Evolutionary conservation across 148 eudicot genomes (phyloP), one percentile per base, ranked within the genome.

Genomic region (Arbutus unedo): DNA sequence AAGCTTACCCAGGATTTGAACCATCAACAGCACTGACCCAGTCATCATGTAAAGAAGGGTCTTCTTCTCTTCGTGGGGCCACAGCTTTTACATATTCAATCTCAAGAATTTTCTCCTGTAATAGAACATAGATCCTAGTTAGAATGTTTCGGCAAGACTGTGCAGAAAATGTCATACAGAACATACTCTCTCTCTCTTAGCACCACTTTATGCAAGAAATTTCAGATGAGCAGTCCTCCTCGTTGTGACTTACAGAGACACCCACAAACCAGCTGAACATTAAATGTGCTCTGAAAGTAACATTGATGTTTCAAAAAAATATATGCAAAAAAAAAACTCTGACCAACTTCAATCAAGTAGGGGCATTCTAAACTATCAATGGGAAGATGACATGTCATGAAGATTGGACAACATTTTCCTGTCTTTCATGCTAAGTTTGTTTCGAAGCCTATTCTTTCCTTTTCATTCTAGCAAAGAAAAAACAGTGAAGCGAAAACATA

Each of bases 11-110:
- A 75, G 94, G 85, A 87, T 88, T 85, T 74, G 99, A 94, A 60
- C 95, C 93, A 85, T 96, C 98, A 74, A 96, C 89, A 68, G 97
- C 91, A 88, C 98, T 94, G 81, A 96, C 98, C 99, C 99, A 96
- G 59, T 96, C 99, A 90, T 92, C 97, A 79, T 96, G 99, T 16
- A 90, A 78, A 75, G 93, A 93, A 49, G 98, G 97, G 16, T 91
- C 93, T 72, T 93, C 95, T 87, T 96, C 92, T 85, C 86, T 94
- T 59, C 93, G 92, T 8, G 99, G 99, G 49, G 86, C 91, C 82
- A 93, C 91, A 51, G 98, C 98, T 86, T 89, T 93, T 81, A 92
- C 88, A 87, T 96, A 96, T 83, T 96, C 99, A 72, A 96, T 96
- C 81, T 96, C 99, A 84, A 96, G 81, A 62, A 88, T 85, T 91